Evolutionary conservation across 1,284 basidiomycete species (phyloP).

Genomic region (Hymenochaete sp.): DNA sequence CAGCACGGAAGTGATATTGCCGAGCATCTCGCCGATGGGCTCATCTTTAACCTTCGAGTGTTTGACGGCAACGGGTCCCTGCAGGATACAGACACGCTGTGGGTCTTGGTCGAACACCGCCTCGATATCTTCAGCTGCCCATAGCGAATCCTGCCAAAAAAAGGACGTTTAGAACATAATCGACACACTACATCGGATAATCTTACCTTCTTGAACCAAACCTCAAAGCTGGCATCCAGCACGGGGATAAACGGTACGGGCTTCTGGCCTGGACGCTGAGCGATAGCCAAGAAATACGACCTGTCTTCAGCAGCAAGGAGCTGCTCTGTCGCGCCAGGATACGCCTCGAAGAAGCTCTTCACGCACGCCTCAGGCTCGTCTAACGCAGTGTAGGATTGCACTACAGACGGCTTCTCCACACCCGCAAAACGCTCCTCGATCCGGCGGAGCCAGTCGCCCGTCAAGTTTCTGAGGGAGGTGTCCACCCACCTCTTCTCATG

Average conservation of each 20-base stretch:
- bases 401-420: conserved; percentile 81
- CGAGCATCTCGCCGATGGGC: conserved; percentile 87
- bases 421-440: conserved; percentile 97
- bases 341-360: conserved; percentile 77
- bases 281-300: conserved; percentile 91
- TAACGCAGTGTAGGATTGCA: conserved; percentile 85
- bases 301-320: conserved; percentile 93
- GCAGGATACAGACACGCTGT: conserved; percentile 94
- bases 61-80: conserved; percentile 92
- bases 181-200: conserved; percentile 1
- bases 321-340: conserved; percentile 76
- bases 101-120: conserved; percentile 98
- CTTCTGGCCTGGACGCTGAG: conserved; percentile 94
- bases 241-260: conserved; percentile 99
- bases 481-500: conserved; percentile 96
- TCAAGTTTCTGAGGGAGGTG: conserved; percentile 85
- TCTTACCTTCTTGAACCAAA: conserved; percentile 96
- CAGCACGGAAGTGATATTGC: conserved; percentile 75
- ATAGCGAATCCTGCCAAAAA: conserved; percentile 76
- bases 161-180: conserved; percentile 10
- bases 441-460: conserved; percentile 94
- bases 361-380: conserved; percentile 79
- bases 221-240: conserved; percentile 86
- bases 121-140: conserved; percentile 98
- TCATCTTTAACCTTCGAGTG: conserved; percentile 86